These are phyloP conservation scores for Populus hybrid DNA, from an alignment of 441 rosid genomes.

Conservation along the genomic window DNA sequence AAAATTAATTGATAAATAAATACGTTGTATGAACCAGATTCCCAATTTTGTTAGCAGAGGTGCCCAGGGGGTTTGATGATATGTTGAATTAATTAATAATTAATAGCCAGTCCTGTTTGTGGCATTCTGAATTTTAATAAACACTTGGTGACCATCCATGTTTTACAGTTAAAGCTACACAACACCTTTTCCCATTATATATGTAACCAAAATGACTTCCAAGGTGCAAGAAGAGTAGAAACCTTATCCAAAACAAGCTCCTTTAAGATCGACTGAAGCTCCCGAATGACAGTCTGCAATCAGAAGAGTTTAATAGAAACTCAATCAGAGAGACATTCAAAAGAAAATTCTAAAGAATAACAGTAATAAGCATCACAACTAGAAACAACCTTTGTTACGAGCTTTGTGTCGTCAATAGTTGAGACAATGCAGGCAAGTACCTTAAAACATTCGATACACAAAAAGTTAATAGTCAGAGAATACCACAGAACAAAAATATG, in stretches of 20 bases:
- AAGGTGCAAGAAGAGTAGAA: conserved; percentile 7
- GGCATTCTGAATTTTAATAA: neutral
- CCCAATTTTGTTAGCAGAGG: neutral
- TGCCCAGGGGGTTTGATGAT: neutral
- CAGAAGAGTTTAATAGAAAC: conserved; percentile 20
- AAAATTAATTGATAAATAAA: neutral
- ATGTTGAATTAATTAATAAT: neutral
- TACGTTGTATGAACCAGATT: neutral
- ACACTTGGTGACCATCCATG: neutral
- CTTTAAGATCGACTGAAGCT: conserved; percentile 61
- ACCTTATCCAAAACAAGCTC: conserved; percentile 85
- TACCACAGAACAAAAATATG: neutral
- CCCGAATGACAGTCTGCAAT: conserved; percentile 66
- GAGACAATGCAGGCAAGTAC: conserved; percentile 73
- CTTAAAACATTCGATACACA: conserved; percentile 30
- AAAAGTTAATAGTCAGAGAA: neutral
- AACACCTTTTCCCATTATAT: neutral
- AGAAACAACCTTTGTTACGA: conserved; percentile 63
- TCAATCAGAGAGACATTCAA: neutral
- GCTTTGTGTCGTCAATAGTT: conserved; percentile 89
- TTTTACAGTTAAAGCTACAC: neutral
- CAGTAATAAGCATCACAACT: conserved; percentile 11
- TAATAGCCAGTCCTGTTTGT: neutral
- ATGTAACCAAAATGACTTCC: neutral
- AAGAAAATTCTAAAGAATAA: neutral